Base-by-base conservation (phyloP, 352 stramenopile genomes). In the Detonula confervacea region DNA sequence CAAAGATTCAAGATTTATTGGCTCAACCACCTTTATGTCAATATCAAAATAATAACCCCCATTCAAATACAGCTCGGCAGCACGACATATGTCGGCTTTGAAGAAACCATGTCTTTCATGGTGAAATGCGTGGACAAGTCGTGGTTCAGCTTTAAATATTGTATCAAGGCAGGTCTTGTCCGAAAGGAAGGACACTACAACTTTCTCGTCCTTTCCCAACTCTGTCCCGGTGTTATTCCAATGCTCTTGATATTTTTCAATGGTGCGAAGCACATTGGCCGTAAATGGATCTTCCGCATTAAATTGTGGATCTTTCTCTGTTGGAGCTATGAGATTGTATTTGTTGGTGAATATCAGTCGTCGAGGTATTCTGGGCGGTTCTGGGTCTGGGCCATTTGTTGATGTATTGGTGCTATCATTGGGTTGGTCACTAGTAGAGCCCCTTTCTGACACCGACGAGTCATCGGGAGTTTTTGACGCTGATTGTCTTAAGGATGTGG, bases 31-130 rank as follows among this genome's bases (percentile, higher is more conserved):
- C 4, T 9, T 25, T 22, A 35, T 70, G 20, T 81, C 73, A 47
- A 69, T 54, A 67, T 77, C 64, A 60, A 81, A 81, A 49, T 76
- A 81, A 60, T 71, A 69, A 5, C 80, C 80, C 18, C 80, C 80
- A 49, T 76, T 29, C 5, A 80, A 35, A 47, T 79, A 78, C 18
- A 87, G 47, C 16, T 66, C 70, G 1, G 75, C 69, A 39, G 77
- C 59, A 44, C 80, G 62, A 59, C 80, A 87, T 27, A 85, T 80
- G 42, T 87, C 80, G 24, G 64, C 70, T 60, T 83, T 87, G 57
- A 66, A 81, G 29, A 67, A 47, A 51, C 70, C 80, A 18, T 33
- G 9, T 35, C 42, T 51, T 47, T 84, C 79, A 18, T 60, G 20
- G 9, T 64, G 9, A 69, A 84, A 87, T 49, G 78, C 25, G 14